Base-by-base conservation (phyloP, 306 rosid genomes). In the Fragaria vesca region DNA sequence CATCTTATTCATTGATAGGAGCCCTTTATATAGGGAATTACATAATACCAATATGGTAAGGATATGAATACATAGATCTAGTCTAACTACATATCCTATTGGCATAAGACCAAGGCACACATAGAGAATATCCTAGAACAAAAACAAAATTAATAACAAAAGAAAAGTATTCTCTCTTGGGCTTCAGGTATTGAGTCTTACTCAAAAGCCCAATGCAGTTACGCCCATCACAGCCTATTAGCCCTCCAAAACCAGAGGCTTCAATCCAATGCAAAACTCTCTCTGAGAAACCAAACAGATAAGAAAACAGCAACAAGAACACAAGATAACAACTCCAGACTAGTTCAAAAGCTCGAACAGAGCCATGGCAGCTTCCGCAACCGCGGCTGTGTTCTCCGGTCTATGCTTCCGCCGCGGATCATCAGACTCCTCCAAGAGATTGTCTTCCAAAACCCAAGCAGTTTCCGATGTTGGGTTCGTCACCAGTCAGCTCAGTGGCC, bases 401-500 rank as follows among this genome's bases (percentile, higher is more conserved):
- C 69, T 57, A 12, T 21, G 79, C 69, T 63, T 78, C 69, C 78
- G 65, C 15, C 82, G 60, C 20, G 47, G 68, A 69, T 7, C 52
- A 69, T 3, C 52, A 30, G 78, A 61, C n/a, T 47, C 77, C 11
- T 78, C 63, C 38, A 66, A 65, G 11, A 61, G 58, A 15, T 6
- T 32, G 8, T 75, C 78, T 2, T 43, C 72, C 21, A 84, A 71
- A 72, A 38, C 79, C 47, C 77, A 65, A 12, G 21, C 72, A 0
- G 73, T 50, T 81, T 74, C 91, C 15, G 92, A 88, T 47, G 73
- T 92, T 58, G 88, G 91, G 20, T 92, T 89, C 79, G 69, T 91
- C 36, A 74, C 78, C 69, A 92, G 97, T 6, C 93, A 91, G 73
- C 82, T 95, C 80, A 66, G 80, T 15, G 98, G 98, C 82, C 42